Conservation (phyloP, 208 protist species). For the Leishmania guyanensis region DNA sequence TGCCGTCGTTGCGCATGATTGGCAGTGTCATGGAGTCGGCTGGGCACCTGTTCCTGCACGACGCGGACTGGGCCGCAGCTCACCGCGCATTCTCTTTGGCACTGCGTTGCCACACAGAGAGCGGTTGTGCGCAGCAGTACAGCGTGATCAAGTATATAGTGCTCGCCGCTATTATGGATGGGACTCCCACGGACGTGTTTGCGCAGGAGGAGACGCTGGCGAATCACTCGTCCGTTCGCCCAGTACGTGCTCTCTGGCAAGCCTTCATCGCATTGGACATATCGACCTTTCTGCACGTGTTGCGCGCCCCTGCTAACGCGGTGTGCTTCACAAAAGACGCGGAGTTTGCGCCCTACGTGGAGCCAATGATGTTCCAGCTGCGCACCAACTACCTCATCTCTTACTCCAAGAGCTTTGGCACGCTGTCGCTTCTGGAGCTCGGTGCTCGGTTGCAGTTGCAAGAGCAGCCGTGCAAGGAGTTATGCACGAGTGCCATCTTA, state of each 20-base stretch:
- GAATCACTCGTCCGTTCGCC: slow-evolving; percentile 25
- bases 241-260: slow-evolving; percentile 41
- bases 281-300: slow-evolving; percentile 83
- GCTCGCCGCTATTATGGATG: slow-evolving; percentile 85
- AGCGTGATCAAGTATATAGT: slow-evolving; percentile 90
- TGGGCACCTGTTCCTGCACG: slow-evolving; percentile 83
- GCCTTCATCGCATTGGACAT: slow-evolving; percentile 59
- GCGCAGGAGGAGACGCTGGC: slow-evolving; percentile 46
- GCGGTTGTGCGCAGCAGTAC: slow-evolving; percentile 92
- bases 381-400: slow-evolving; percentile 90
- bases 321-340: slow-evolving; percentile 80
- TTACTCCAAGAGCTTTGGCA: slow-evolving; percentile 91
- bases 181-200: slow-evolving; percentile 39
- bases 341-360: slow-evolving; percentile 91
- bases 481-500: slow-evolving; percentile 93
- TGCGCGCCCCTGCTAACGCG: slow-evolving; percentile 56
- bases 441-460: slow-evolving; percentile 79
- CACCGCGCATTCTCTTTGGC: slow-evolving; percentile 93
- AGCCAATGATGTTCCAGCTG: slow-evolving; percentile 91
- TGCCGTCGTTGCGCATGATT: slow-evolving; percentile 86
- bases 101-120: slow-evolving; percentile 94
- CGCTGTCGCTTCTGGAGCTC: slow-evolving; percentile 44
- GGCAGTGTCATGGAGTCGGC: slow-evolving; percentile 93
- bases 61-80: slow-evolving; percentile 91
- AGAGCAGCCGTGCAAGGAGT: slow-evolving; percentile 75